These are phyloP conservation scores for Phytophthora citrophthora DNA, from an alignment of 352 stramenopile species.

Conservation along the genomic window DNA sequence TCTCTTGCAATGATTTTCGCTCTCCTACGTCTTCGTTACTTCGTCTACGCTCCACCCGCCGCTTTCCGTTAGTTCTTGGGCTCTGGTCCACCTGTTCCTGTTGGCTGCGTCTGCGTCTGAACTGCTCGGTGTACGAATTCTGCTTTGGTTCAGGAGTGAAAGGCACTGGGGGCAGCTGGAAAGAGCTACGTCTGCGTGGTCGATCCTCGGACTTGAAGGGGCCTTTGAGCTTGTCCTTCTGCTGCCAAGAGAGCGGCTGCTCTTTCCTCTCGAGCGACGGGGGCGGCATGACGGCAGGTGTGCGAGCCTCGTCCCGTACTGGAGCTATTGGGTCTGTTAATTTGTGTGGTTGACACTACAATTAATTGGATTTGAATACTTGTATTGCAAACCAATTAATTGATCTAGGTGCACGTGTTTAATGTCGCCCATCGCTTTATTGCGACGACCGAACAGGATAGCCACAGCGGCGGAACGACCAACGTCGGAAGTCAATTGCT, in stretches of 20 bases:
- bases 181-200: conserved; percentile 10
- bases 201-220: conserved; percentile 6
- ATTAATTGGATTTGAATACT: conserved; percentile 2
- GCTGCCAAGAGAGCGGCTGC: conserved; percentile 32
- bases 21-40: conserved; percentile 8
- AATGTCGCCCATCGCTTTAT: no score
- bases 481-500: conserved; percentile 9
- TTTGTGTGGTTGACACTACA: neutral
- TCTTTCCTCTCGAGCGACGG: conserved; percentile 37
- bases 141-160: conserved; percentile 1
- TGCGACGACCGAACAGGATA: neutral
- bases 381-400: neutral
- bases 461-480: conserved; percentile 3
- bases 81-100: neutral
- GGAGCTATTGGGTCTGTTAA: neutral
- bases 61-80: conserved; percentile 1
- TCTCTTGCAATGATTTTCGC: neutral
- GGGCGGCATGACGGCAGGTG: conserved; percentile 15
- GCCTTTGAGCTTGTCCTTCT: conserved; percentile 13
- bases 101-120: conserved; percentile 10
- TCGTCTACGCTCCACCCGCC: conserved; percentile 1
- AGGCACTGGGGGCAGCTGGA: no score
- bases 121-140: conserved; percentile 23
- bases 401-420: neutral
- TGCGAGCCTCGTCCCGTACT: conserved; percentile 22